phyloP scores from a whole-genome alignment of 108 stramenopile genomes.

The Discostella pseudostelligera region DNA sequence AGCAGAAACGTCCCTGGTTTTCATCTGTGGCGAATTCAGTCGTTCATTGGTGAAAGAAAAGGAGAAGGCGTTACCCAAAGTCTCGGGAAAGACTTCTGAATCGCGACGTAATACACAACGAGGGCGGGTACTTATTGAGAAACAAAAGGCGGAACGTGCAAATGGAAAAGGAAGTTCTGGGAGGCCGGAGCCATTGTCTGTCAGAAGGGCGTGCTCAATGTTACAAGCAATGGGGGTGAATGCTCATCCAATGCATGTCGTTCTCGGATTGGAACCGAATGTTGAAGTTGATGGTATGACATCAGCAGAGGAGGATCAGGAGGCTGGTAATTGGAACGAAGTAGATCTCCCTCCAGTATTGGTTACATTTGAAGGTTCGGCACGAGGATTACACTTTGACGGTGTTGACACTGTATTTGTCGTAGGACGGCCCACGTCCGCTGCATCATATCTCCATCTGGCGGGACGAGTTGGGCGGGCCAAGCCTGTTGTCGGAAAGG shows the following conservation, averaged over 20 bases:
- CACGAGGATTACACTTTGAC: conserved; percentile 74
- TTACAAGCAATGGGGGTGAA: conserved; percentile 49
- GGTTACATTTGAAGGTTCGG: conserved; percentile 69
- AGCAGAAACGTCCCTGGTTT: conserved; percentile 47
- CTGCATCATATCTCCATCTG: conserved; percentile 76
- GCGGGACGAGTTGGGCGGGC: conserved; percentile 71
- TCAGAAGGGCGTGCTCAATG: conserved; percentile 48
- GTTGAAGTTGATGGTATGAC: conserved; percentile 22
- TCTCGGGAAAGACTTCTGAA: conserved; percentile 23
- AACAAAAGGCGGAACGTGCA: conserved; percentile 7
- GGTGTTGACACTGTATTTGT: conserved; percentile 64
- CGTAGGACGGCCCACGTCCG: conserved; percentile 51
- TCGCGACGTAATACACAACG: conserved; percentile 37
- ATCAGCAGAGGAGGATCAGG: conserved; percentile 13
- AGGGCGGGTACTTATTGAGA: conserved; percentile 21
- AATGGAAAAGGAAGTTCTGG: conserved; percentile 15
- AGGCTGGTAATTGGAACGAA: conserved; percentile 17
- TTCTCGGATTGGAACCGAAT: conserved; percentile 53
- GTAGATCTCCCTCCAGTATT: conserved; percentile 50
- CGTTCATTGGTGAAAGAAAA: conserved; percentile 44
- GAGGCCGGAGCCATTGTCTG: conserved; percentile 44
- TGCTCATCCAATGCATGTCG: conserved; percentile 58
- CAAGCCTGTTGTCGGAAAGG: conserved; percentile 14
- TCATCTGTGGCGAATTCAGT: conserved; percentile 62
- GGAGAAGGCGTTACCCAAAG: conserved; percentile 29